Evolutionary conservation across 352 stramenopile genomes (phyloP), one percentile per base, ranked within the genome.

Genomic region (Phytophthora crassamura): DNA sequence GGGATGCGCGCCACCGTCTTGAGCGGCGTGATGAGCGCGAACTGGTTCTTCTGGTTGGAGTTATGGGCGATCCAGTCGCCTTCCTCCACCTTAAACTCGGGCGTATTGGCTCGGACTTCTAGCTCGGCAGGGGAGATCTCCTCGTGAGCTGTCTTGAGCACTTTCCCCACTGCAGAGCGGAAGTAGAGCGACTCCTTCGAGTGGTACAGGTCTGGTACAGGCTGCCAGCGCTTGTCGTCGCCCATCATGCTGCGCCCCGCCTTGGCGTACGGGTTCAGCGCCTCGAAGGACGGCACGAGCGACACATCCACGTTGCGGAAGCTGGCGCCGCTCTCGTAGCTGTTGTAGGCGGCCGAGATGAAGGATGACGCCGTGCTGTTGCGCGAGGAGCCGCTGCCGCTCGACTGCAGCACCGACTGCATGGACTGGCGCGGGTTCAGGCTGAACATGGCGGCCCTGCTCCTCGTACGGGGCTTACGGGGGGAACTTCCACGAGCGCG

Each of bases 71-170:
- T 88, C 88, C 88, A 96, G 67, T 96, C 88, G 57, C 84, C 74
- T 59, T 94, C 81, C 51, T 91, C 77, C 40, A 96, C 80, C 62
- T 92, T 93, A 69, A 92, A 96, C 59, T 96, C 86, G 15, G 88
- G 88, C 18, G 88, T 96, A 61, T 96, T 94, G n/a, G 88, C 88
- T n/a, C 88, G 77, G 38, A 96, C 82, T 69, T 96, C 88, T 16
- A 96, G 69, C 58, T 94, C 87, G 0, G 81, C 75, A 0, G 86
- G 80, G n/a, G 88, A 93, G 41, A 93, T 92, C 53, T 93, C 79
- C 39, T 93, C 84, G 43, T 94, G 86, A 6, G 88, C 82, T 48
- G 68, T 83, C 67, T 93, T 90, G 12, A 96, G 59, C 36, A 93
- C 78, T 51, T 88, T 78, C 4, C 81, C 82, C 32, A 96, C 82